Evolutionary conservation across 2,329 filamentous ascomycete species (phyloP).

Genomic region (Monilinia aucupariae): DNA sequence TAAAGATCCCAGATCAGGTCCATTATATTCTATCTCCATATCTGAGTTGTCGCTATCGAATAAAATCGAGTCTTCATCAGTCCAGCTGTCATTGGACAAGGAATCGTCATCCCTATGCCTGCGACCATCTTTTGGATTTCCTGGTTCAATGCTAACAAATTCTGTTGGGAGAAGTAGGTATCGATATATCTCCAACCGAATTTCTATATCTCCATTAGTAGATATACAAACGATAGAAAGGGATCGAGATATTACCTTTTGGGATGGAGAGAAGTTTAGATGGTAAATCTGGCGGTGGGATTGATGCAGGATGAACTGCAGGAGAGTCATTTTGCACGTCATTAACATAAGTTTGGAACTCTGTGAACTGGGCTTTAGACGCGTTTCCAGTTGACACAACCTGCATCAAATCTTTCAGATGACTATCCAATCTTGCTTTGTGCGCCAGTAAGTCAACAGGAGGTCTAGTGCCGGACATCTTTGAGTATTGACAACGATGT

Average conservation of each 20-base stretch:
- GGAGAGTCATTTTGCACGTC: background rate
- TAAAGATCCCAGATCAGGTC: background rate
- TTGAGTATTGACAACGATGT: background rate
- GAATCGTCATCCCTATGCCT: background rate
- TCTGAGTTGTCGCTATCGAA: conserved; percentile 2
- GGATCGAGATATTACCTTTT: background rate
- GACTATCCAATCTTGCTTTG: background rate
- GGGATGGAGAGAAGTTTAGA: background rate
- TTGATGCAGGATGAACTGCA: conserved; percentile 1
- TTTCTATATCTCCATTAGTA: conserved; percentile 1
- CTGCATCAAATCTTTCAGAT: background rate
- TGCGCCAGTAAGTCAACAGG: background rate
- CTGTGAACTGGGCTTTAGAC: background rate
- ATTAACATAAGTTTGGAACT: background rate
- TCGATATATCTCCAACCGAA: conserved; percentile 15
- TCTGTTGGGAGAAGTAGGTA: conserved; percentile 11
- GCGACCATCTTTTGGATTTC: background rate
- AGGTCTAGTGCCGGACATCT: background rate
- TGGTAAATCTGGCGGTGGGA: background rate
- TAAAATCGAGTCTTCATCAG: conserved; percentile 9
- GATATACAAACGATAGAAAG: no score
- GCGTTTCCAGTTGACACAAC: background rate
- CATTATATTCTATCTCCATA: background rate
- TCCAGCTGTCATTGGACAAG: background rate
- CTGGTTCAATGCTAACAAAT: background rate